phyloP scores from a whole-genome alignment of 1,284 basidiomycete species.

The Irpex sp. region DNA sequence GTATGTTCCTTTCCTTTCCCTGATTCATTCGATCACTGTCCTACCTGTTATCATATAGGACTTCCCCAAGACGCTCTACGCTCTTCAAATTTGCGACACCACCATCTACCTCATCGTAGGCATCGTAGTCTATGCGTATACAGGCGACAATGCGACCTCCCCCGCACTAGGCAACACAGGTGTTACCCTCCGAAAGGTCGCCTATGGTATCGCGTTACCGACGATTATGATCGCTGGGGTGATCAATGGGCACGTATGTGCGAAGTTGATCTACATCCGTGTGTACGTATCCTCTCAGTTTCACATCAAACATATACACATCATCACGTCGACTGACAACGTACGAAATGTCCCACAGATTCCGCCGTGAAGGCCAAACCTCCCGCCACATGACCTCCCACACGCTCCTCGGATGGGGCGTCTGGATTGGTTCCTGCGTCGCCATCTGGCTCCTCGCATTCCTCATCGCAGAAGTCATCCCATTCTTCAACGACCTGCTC shows the following conservation, averaged over 20 bases:
- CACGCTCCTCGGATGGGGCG: slow-evolving; percentile 26
- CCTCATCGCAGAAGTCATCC: slow-evolving; percentile 31
- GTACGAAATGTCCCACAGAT: slow-evolving; percentile 14
- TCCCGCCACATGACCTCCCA: slow-evolving; percentile 29
- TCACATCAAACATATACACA: background rate
- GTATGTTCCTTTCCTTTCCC: slow-evolving; percentile 14
- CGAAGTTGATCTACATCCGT: slow-evolving; percentile 29
- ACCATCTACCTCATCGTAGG: slow-evolving; percentile 30
- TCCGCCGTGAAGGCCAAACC: slow-evolving; percentile 22
- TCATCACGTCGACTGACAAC: background rate
- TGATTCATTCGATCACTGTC: no score
- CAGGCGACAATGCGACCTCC: slow-evolving; percentile 23
- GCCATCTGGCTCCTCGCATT: slow-evolving; percentile 27
- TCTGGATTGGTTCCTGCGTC: slow-evolving; percentile 27
- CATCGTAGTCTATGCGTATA: slow-evolving; percentile 28
- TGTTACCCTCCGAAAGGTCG: slow-evolving; percentile 20
- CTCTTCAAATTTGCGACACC: slow-evolving; percentile 28
- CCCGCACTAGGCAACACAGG: slow-evolving; percentile 31
- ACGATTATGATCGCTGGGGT: slow-evolving; percentile 31
- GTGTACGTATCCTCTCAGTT: slow-evolving; percentile 18
- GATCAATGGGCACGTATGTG: slow-evolving; percentile 31
- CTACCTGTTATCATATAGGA: slow-evolving; percentile 15
- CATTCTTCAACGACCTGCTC: slow-evolving; percentile 32
- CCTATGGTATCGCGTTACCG: slow-evolving; percentile 30
- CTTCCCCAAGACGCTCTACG: slow-evolving; percentile 28